Evolutionary conservation across 2,329 filamentous ascomycete species (phyloP), one percentile per base, ranked within the genome.

Genomic region (Penicillium sp.): DNA sequence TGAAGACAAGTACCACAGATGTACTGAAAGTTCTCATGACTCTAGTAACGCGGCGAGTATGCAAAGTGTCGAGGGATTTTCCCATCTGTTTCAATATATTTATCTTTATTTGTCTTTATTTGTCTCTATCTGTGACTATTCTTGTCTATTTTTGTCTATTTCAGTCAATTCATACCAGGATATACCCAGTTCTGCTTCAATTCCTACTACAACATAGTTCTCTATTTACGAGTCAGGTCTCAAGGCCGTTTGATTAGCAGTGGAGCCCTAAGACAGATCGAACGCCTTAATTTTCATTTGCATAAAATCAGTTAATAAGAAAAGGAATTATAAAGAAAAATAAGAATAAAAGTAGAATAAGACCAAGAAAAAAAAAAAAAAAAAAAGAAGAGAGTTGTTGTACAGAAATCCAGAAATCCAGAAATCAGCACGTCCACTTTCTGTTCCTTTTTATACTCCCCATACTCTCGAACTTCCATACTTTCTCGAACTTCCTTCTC

Each of bases 401-500:
- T 35, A 46, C 44, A 35, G 34, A 40, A 34, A 22, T 34, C 22
- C n/a, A n/a, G n/a, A n/a, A n/a, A n/a, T n/a, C n/a, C 44, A 35
- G 34, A 40, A 34, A 22, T 34, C 22, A 26, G 26, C 8, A 10
- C 34, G 32, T 47, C 40, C 42, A 38, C 40, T 38, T 42, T 45
- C 31, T 37, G 9, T 24, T 39, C 20, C 18, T 39, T 18, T 18
- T 29, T 55, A 45, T 39, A 39, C 18, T n/a, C 45, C 24, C 22
- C 40, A 35, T 26, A 18, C 56, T 54, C 49, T 9, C 24, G 24
- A 7, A 24, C 6, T 22, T 42, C 16, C 22, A 26, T 43, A 51
- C 49, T 46, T 42, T 37, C 50, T 31, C 45, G 37, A 11, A 11
- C 38, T 45, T 31, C 62, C 61, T 59, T 66, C 63, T 66, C 61